Percentiles rank a stretch among this genome's conserved stretches.
phyloP scores from a whole-genome alignment of 2,329 filamentous ascomycete genomes.

The Pseudovirgaria hyperparasitica region DNA sequence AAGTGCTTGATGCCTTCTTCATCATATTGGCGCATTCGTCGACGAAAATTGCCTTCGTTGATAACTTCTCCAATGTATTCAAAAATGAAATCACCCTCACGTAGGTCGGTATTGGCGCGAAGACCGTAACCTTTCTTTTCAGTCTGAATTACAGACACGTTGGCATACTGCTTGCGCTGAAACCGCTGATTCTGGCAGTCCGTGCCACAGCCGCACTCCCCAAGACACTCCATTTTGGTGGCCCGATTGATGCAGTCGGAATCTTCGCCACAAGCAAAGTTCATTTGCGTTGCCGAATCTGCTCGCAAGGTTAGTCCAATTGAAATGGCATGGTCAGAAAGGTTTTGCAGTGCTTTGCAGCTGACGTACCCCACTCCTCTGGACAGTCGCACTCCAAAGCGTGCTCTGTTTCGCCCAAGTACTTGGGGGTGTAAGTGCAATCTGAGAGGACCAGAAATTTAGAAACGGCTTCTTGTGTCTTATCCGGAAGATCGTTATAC shows the following conservation, averaged over 20 bases:
- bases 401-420: conserved; percentile 82
- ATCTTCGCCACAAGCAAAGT: conserved; percentile 85
- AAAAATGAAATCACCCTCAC: conserved; percentile 83
- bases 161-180: conserved; percentile 75
- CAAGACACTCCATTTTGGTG: conserved; percentile 92
- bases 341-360: conserved; percentile 6
- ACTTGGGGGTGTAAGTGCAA: conserved; percentile 85
- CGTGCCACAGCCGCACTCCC: conserved; percentile 74
- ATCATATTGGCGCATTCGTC: conserved; percentile 86
- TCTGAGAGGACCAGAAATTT: conserved; percentile 72
- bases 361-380: conserved; percentile 79
- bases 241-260: conserved; percentile 97
- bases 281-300: conserved; percentile 43
- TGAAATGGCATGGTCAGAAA: conserved; percentile 5
- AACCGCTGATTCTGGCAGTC: conserved; percentile 93
- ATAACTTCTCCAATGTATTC: conserved; percentile 99
- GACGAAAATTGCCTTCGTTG: conserved; percentile 77
- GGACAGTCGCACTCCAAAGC: conserved; percentile 91
- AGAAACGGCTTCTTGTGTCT: conserved; percentile 59
- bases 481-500: conserved; percentile 64
- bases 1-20: conserved; percentile 97
- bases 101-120: conserved; percentile 64
- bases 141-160: conserved; percentile 91
- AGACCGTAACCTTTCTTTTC: conserved; percentile 96
- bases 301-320: conserved; percentile 17